Percentiles rank a stretch among this genome's conserved stretches.
Conservation (phyloP, 2,329 filamentous ascomycete genomes). For the Arachnopeziza araneosa region DNA sequence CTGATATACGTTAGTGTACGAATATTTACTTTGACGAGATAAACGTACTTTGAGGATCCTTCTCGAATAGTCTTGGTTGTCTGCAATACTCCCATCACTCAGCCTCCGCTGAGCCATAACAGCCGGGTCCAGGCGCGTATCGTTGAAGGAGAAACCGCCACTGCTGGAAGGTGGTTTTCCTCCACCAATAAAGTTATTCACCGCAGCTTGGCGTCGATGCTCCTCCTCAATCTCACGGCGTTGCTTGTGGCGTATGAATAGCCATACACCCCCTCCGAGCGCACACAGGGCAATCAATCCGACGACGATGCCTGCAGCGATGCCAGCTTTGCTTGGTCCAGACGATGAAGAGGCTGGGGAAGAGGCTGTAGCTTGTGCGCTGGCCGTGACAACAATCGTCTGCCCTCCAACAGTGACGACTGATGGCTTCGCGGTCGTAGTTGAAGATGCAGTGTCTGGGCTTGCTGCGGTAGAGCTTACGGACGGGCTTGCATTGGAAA, state of each 20-base stretch:
- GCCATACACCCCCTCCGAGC: slow-evolving; percentile 62
- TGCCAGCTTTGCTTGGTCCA: slow-evolving; percentile 55
- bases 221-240: slow-evolving; percentile 78
- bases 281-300: slow-evolving; percentile 67
- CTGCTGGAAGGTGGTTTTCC: slow-evolving; percentile 52
- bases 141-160: slow-evolving; percentile 64
- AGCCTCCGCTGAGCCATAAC: slow-evolving; percentile 76
- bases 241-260: slow-evolving; percentile 69
- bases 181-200: slow-evolving; percentile 68
- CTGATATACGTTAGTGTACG: slow-evolving; percentile 29
- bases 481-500: slow-evolving; percentile 7
- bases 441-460: slow-evolving; percentile 10
- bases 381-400: slow-evolving; percentile 28
- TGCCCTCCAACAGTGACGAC: slow-evolving; percentile 27
- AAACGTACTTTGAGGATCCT: slow-evolving; percentile 82
- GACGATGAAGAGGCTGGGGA: slow-evolving; percentile 5
- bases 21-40: not conserved
- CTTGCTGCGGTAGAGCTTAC: slow-evolving; percentile 7
- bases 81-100: slow-evolving; percentile 93
- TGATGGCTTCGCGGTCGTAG: slow-evolving; percentile 18
- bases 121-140: slow-evolving; percentile 78
- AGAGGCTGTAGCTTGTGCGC: not conserved
- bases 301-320: slow-evolving; percentile 83
- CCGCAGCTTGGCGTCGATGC: slow-evolving; percentile 73
- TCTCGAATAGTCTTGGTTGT: slow-evolving; percentile 94